Evolutionary conservation across 1,139 yeast species (phyloP).

Genomic region (Geotrichum citri-aurantii): DNA sequence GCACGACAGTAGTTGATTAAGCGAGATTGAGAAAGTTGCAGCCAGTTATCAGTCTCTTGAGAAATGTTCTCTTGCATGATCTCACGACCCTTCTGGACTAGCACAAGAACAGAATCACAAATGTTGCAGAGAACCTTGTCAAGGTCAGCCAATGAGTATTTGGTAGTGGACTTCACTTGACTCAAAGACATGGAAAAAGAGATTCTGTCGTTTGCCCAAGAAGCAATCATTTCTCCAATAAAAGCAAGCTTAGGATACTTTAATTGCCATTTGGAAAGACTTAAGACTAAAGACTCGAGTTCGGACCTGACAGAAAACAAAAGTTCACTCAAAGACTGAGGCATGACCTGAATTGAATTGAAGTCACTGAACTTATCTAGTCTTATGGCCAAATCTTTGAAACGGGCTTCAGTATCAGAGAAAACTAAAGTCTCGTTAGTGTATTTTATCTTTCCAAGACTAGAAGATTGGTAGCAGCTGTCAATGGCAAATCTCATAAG

Average conservation of each 20-base stretch:
- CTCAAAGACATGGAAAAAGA: background rate
- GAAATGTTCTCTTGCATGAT: conserved; percentile 35
- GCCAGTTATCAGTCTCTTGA: conserved; percentile 60
- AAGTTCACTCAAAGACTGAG: conserved; percentile 16
- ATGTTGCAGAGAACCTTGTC: conserved; percentile 34
- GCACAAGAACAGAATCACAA: conserved; percentile 57
- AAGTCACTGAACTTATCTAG: conserved; percentile 9
- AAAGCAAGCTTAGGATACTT: conserved; percentile 13
- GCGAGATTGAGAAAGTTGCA: conserved; percentile 45
- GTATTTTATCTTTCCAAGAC: conserved; percentile 14
- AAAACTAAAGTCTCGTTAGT: conserved; percentile 15
- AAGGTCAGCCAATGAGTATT: conserved; percentile 13
- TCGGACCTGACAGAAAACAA: conserved; percentile 9
- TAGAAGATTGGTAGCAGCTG: conserved; percentile 12
- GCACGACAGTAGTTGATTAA: conserved; percentile 39
- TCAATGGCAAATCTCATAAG: conserved; percentile 19
- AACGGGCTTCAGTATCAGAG: conserved; percentile 16
- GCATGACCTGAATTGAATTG: conserved; percentile 8
- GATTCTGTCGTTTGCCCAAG: conserved; percentile 15
- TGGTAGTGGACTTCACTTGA: background rate
- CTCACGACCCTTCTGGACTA: conserved; percentile 54
- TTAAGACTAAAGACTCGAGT: background rate
- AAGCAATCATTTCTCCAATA: conserved; percentile 14
- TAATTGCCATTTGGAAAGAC: conserved; percentile 14
- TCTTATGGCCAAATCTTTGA: conserved; percentile 16